Base-by-base conservation (phyloP, 345 rosid species). In the Rubroshorea leprosula region DNA sequence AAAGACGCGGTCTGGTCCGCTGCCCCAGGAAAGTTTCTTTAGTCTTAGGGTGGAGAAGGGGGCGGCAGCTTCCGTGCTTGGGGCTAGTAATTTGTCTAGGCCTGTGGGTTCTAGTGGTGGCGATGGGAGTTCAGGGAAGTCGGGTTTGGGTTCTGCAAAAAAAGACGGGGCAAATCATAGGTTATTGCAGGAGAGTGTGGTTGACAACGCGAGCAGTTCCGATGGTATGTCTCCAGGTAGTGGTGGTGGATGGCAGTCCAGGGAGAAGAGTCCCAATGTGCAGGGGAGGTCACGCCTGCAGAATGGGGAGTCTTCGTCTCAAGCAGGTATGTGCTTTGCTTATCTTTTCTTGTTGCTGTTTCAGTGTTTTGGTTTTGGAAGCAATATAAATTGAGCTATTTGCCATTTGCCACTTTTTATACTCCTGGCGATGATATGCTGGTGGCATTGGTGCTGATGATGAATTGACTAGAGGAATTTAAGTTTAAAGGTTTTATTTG, bases 1-100 rank as follows among this genome's bases (percentile, higher is more conserved):
- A 58, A 94, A 94, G 81, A 94, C 99, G 23, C 73, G 97, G 72
- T 94, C 97, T 5, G 96, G 97, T 14, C 97, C 99, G 6, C 75
- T 94, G 87, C 95, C 90, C 1, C 86, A 83, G 68, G 97, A 90
- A 69, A 89, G 85, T 55, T 78, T 80, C 55, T 94, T 82, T 12
- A 74, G 84, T 55, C 85, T 78, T 26, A 71, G 82, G 51, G 87
- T 80, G 6, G 96, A 85, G 49, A 81, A 76, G 29, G 85, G 76
- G 43, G 44, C 79, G 23, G 62, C 75, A 16, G 72, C 80, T 52
- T 52, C 66, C 11, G 55, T 70, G 45, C 43, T 80, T 27, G 85
- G 91, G 13, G 74, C 90, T 5, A 94, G 99, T 68, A 87, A 85
- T 58, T 71, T 94, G 55, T 94, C 99, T 1, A 84, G 80, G 83